Percentiles rank a stretch among this genome's conserved stretches.
Evolutionary conservation across 768 basidiomycete genomes (phyloP).

Genomic region (Boletus pseudopeckii): DNA sequence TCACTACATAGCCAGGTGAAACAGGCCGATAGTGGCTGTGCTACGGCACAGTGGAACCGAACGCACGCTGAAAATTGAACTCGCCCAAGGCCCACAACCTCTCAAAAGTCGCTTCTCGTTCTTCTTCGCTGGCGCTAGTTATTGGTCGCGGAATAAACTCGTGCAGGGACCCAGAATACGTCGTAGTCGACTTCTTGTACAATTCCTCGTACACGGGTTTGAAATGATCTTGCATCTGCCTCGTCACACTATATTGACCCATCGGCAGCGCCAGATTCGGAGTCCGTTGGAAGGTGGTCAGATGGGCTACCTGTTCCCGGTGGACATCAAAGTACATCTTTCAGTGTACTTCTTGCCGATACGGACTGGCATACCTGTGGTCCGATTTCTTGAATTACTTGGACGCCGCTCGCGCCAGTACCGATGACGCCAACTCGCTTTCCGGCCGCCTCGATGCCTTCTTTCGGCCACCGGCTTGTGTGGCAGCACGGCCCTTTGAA

Average conservation of each 20-base stretch:
- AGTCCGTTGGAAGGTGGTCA: conserved; percentile 17
- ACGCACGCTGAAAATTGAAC: conserved; percentile 7
- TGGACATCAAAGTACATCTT: too few relatives aligned
- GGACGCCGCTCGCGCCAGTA: conserved; percentile 14
- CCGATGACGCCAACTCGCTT: conserved; percentile 15
- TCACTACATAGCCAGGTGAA: neutral
- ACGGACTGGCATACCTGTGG: conserved; percentile 2
- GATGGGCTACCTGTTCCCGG: conserved; percentile 2
- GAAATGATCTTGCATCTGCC: conserved; percentile 7
- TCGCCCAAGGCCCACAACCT: conserved; percentile 6
- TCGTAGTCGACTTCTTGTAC: neutral
- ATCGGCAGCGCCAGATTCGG: conserved; percentile 14
- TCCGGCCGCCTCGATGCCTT: conserved; percentile 1
- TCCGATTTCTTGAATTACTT: conserved; percentile 13
- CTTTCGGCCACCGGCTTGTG: conserved; percentile 12
- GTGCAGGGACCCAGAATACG: neutral
- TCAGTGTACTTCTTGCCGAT: neutral
- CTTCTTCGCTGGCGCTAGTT: conserved; percentile 3
- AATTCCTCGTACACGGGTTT: conserved; percentile 11
- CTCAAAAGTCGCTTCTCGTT: conserved; percentile 10
- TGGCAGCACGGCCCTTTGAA: conserved; percentile 11
- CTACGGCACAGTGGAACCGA: too few relatives aligned
- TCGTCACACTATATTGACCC: conserved; percentile 1
- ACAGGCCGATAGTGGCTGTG: too few relatives aligned
- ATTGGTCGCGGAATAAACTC: neutral